Evolutionary conservation across 1,284 basidiomycete genomes (phyloP), one percentile per base, ranked within the genome.

Genomic region (Grifola frondosa): DNA sequence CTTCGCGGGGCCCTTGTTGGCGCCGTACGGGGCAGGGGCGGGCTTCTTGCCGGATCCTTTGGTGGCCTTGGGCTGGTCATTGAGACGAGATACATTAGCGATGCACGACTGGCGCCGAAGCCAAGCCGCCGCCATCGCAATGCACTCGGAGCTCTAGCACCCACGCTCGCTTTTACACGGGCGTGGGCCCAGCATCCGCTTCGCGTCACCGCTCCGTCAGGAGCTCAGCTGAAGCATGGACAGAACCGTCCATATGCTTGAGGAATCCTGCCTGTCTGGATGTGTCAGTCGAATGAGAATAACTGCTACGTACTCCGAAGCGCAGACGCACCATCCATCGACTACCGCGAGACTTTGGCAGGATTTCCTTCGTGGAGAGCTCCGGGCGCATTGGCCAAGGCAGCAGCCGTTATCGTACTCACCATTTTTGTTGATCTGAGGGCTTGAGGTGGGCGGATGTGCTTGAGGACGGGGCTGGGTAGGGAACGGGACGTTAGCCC

Each of bases 61-160:
- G 59, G 80, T 53, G 63, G 84, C 85, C 66, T 84, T 84, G 66
- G 82, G 80, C 87, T 89, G 85, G 86, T 90, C 88, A 90, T 90
- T 79, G 87, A 90, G 88, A 82, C 84, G 82, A 81, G 74, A 63
- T 49, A 54, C 52, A 66, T 85, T 67, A 86, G 77, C 74, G 71
- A 69, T 61, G 57, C 57, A n/a, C n/a, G n/a, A n/a, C n/a, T n/a
- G n/a, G n/a, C n/a, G n/a, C n/a, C n/a, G n/a, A n/a, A n/a, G n/a
- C n/a, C 57, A 61, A 59, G 62, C 64, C 63, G 62, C 60, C 62
- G 68, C 67, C 55, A 47, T 53, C 52, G 54, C 58, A 49, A 57
- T 65, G 66, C 61, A 71, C 74, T 73, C 80, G 82, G 84, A 85
- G 84, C 83, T 86, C 83, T 86, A 86, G 69, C 66, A 77, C 52